These are phyloP conservation scores for Calophaca sinica DNA, from an alignment of 306 rosid genomes.

Conservation along the genomic window DNA sequence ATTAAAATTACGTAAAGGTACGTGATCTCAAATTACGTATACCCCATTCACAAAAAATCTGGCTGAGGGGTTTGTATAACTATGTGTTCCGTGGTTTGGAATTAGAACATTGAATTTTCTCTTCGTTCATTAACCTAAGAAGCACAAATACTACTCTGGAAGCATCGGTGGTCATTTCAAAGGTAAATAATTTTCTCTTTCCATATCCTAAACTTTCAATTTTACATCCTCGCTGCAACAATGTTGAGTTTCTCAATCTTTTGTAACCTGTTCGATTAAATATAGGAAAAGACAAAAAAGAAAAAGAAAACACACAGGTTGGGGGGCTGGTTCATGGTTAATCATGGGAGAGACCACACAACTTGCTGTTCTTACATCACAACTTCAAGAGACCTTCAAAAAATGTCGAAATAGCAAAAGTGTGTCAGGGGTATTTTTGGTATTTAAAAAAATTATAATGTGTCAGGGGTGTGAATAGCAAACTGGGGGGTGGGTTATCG, in stretches of 20 bases:
- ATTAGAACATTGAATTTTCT: no score
- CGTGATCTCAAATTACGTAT: no score
- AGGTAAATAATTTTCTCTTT: neutral
- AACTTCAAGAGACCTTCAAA: neutral
- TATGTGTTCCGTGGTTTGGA: no score
- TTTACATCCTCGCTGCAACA: neutral
- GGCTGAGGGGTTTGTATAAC: no score
- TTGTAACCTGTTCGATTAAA: neutral
- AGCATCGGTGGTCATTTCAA: neutral
- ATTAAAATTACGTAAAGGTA: no score
- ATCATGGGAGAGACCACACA: conserved; percentile 27
- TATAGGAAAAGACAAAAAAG: neutral
- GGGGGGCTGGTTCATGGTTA: neutral
- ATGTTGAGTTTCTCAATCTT: neutral
- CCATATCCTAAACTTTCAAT: neutral
- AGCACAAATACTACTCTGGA: neutral
- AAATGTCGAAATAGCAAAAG: neutral
- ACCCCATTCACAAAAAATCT: no score
- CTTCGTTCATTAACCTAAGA: no score
- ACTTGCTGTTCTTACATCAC: neutral
- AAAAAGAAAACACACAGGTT: neutral
- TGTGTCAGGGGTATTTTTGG: no score
- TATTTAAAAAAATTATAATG: no score
- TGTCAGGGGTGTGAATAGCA: no score
- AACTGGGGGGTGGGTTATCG: no score